Evolutionary conservation across 2,329 filamentous ascomycete species (phyloP).

Genomic region (Pyrenochaeta sp.): DNA sequence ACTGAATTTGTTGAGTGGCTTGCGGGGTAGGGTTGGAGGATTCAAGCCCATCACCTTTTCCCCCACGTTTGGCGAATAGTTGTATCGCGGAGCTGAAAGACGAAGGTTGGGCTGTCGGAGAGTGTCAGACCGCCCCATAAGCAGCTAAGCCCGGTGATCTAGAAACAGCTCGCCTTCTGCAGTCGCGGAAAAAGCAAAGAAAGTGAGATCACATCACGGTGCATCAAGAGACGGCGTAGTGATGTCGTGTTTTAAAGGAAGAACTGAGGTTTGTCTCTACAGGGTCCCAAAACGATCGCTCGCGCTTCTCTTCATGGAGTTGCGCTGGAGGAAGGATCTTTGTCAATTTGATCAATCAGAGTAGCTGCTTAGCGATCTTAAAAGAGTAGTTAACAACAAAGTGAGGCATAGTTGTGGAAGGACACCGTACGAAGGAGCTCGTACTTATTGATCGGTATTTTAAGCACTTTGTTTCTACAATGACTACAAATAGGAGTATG

Average conservation of each 20-base stretch:
- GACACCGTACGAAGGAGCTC: not conserved
- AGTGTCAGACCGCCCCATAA: not conserved
- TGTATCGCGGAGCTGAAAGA: not conserved
- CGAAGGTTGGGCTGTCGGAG: not conserved
- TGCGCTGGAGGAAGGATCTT: too few species aligned
- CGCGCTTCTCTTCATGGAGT: too few species aligned
- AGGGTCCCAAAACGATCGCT: too few species aligned
- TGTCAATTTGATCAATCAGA: too few species aligned
- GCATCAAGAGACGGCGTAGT: not conserved
- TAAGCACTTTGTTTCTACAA: not conserved
- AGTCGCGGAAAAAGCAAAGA: not conserved
- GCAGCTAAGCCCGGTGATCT: not conserved
- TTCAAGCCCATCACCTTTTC: not conserved
- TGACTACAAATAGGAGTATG: too few species aligned
- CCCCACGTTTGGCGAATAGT: not conserved
- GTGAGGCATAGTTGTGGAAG: too few species aligned
- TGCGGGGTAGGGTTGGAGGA: not conserved
- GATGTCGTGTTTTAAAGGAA: not conserved
- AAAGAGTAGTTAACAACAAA: too few species aligned
- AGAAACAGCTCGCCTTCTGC: constrained; percentile 1
- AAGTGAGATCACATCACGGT: not conserved
- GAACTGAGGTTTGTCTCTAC: not conserved
- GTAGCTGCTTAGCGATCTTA: too few species aligned
- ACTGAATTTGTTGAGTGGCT: not conserved
- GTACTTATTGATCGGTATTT: not conserved